Evolutionary conservation across 768 basidiomycete genomes (phyloP), one percentile per base, ranked within the genome.

Genomic region (Suillus cothurnatus): DNA sequence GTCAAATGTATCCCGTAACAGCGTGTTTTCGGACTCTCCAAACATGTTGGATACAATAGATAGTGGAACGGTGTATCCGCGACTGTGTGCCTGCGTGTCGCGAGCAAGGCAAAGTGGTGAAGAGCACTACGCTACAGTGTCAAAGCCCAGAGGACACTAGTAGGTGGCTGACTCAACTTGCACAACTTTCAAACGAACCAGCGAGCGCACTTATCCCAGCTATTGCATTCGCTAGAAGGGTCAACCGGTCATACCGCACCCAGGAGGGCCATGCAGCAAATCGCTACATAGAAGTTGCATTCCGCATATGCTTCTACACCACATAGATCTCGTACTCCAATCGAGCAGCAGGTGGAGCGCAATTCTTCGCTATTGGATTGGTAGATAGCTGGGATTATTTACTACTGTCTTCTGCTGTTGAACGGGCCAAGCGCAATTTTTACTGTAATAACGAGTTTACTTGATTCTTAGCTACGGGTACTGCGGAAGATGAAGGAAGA

Each of bases 221-320:
- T 65, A 99, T 92, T n/a, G 96, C 97, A 74, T 95, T 91, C 17
- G 96, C 97, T n/a, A 99, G 78, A 68, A 97, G 77, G 0, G 97
- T n/a, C n/a, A n/a, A n/a, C n/a, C n/a, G n/a, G n/a, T 98, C 79
- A 99, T 99, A 6, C 97, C 97, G 71, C 96, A 98, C 19, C 97
- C 97, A 0, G 97, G 95, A 6, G 97, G 96, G 2, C 97, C 97
- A 76, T 98, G n/a, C n/a, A n/a, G n/a, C n/a, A n/a, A 77, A 0
- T 99, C 94, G 14, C 97, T 97, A 56, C 96, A 80, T 1, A 96
- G 95, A 4, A 96, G 91, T 67, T 92, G 90, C 4, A 97, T 87
- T 97, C 95, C 19, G 97, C 84, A 68, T 91, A 95, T 15, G 82
- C 71, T 64, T 93, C 90, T 6, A 97, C 85, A 9, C 96, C 97